Evolutionary conservation across 192 early-diverging fungal genomes (phyloP), one percentile per base, ranked within the genome.

Genomic region (Backusella parvicylindrica): DNA sequence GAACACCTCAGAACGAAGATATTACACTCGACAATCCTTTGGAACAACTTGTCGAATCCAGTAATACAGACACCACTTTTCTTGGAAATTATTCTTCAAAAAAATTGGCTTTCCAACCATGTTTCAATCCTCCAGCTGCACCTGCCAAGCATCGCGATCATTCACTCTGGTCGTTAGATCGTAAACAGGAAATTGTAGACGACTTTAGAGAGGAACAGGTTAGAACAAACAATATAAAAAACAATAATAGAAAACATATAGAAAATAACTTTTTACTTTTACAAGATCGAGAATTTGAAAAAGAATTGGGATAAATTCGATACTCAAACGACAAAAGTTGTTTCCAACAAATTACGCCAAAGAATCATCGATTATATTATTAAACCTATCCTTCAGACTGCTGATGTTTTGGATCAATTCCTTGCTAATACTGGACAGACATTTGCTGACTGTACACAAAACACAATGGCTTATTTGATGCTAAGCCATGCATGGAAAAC

Each of bases 161-260:
- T 60, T 60, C 53, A 60, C 53, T 60, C 28, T 60, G 53, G 53
- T 60, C 53, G 12, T 60, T 60, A 1, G 53, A 60, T 12, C 53
- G 53, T 60, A 60, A 60, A 28, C 53, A 60, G 23, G 53, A 60
- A 26, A 28, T 60, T 28, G 26, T 60, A 60, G 53, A 60, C 26
- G 53, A 60, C 23, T 60, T 60, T 60, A 60, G 53, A 60, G 53
- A 60, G 21, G 53, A 60, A 60, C 53, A 60, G 53, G 53, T 60
- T 9, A 15, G 13, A 12, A 41, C 11, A 13, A 41, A 41, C 4
- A 21, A 50, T 21, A 50, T 1, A n/a, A 50, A 21, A n/a, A 21
- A 5, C 4, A 28, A 26, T 2, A 13, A 23, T 3, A 9, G n/a
- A 12, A 8, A 8, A 9, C 21, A 11, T 21, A 13, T 11, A 15